These are phyloP conservation scores for Coniferiporia weirii DNA, from an alignment of 1,284 basidiomycete species.

Conservation along the genomic window DNA sequence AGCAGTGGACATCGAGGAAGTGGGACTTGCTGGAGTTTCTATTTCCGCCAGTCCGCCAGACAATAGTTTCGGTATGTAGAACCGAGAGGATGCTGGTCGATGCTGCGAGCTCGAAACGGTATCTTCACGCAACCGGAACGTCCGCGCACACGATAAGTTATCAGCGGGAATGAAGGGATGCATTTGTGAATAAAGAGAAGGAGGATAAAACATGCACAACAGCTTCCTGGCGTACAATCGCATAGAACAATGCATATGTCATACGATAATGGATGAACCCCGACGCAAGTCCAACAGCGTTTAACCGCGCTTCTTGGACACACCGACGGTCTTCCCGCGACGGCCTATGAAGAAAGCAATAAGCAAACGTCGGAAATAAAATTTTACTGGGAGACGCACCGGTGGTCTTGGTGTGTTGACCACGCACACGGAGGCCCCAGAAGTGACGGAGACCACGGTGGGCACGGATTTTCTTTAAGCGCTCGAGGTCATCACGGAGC, in stretches of 20 bases:
- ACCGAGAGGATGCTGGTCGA: no score
- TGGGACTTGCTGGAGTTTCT: no score
- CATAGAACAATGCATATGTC: conserved; percentile 9
- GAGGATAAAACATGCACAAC: background rate
- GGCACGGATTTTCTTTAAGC: conserved; percentile 98
- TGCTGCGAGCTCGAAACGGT: no score
- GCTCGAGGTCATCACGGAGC: conserved; percentile 96
- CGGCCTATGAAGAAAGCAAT: conserved; percentile 46
- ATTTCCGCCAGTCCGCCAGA: no score
- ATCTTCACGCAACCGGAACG: no score
- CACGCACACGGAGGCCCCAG: conserved; percentile 93
- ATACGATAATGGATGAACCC: conserved; percentile 3
- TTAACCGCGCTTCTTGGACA: conserved; percentile 88
- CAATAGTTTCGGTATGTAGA: no score
- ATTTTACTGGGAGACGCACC: conserved; percentile 42
- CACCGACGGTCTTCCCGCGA: conserved; percentile 89
- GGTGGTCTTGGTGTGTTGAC: conserved; percentile 99
- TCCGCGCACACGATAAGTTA: no score
- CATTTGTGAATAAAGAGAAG: background rate
- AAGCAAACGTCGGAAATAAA: background rate
- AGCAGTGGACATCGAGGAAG: no score
- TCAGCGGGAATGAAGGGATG: background rate
- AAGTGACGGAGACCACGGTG: conserved; percentile 98
- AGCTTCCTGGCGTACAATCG: conserved; percentile 5
- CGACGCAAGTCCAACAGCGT: conserved; percentile 17